Conservation (phyloP, 345 rosid species). For the Raphanus sativus region DNA sequence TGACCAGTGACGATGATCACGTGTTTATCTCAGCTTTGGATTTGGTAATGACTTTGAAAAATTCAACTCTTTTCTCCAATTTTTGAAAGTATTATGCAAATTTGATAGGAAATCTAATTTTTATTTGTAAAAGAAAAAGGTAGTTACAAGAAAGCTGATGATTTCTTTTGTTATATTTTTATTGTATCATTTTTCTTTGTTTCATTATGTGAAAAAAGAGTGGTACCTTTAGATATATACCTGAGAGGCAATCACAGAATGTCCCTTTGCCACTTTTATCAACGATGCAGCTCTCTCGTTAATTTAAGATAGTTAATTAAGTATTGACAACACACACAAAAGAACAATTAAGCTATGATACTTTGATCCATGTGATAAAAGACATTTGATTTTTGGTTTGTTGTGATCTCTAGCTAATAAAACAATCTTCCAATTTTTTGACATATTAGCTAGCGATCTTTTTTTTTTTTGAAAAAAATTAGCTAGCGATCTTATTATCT, state of each 20-base stretch:
- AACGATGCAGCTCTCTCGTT: neutral
- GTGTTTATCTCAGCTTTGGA: constrained; percentile 32
- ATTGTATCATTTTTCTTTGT: neutral
- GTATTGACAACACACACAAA: neutral
- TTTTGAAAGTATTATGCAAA: neutral
- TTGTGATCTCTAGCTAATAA: neutral
- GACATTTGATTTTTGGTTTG: neutral
- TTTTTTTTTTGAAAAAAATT: no score
- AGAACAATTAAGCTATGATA: neutral
- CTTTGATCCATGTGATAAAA: neutral
- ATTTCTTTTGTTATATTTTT: neutral
- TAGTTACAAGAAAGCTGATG: neutral
- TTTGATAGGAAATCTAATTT: neutral
- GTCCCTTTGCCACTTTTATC: constrained; percentile 10
- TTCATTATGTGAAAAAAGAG: neutral
- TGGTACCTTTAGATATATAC: neutral
- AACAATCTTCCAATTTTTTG: neutral
- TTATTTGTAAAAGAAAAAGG: neutral
- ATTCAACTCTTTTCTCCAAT: constrained; percentile 7
- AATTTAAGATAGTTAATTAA: neutral
- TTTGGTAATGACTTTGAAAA: constrained; percentile 28
- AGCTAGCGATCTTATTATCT: neutral
- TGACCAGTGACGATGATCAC: constrained; percentile 22
- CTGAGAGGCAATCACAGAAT: neutral
- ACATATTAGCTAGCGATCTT: neutral